phyloP scores from a whole-genome alignment of 2,329 filamentous ascomycete genomes.

The Sclerotiophoma versabilis region DNA sequence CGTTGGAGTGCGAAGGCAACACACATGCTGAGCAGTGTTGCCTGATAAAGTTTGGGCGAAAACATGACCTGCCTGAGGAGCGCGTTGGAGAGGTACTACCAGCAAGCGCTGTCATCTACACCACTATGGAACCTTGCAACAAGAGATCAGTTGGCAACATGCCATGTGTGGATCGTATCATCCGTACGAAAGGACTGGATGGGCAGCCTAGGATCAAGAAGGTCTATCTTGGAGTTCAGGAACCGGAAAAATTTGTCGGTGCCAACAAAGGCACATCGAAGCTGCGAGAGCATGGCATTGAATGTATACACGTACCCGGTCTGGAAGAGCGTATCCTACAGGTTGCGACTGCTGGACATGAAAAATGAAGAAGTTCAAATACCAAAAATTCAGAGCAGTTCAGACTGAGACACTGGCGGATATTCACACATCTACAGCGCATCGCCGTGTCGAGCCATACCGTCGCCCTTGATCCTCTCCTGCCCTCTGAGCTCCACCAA shows the following conservation, averaged over 20 bases:
- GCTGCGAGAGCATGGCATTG: conserved; percentile 75
- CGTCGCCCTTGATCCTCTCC: conserved; percentile 62
- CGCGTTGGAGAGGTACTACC: conserved; percentile 61
- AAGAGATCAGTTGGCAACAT: conserved; percentile 76
- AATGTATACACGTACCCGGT: conserved; percentile 75
- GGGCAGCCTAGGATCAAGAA: conserved; percentile 69
- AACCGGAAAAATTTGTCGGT: conserved; percentile 89
- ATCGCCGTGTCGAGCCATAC: neutral
- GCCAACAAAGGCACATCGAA: conserved; percentile 77
- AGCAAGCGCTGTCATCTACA: conserved; percentile 74
- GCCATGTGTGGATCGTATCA: conserved; percentile 80
- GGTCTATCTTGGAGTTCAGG: conserved; percentile 86
- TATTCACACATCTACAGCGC: neutral
- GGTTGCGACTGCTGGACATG: conserved; percentile 85
- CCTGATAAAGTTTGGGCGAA: conserved; percentile 71
- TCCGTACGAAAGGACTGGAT: conserved; percentile 55
- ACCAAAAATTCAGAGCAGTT: neutral
- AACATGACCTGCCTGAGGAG: conserved; percentile 57
- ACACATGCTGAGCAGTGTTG: conserved; percentile 97
- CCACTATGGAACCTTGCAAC: conserved; percentile 89
- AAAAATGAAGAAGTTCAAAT: conserved; percentile 22
- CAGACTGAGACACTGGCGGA: neutral
- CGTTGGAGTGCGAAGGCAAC: conserved; percentile 87
- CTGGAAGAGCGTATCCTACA: conserved; percentile 81
- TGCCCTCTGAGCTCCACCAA: conserved; percentile 78